Base-by-base conservation (phyloP, 2,329 filamentous ascomycete species). In the Curvularia lunata region DNA sequence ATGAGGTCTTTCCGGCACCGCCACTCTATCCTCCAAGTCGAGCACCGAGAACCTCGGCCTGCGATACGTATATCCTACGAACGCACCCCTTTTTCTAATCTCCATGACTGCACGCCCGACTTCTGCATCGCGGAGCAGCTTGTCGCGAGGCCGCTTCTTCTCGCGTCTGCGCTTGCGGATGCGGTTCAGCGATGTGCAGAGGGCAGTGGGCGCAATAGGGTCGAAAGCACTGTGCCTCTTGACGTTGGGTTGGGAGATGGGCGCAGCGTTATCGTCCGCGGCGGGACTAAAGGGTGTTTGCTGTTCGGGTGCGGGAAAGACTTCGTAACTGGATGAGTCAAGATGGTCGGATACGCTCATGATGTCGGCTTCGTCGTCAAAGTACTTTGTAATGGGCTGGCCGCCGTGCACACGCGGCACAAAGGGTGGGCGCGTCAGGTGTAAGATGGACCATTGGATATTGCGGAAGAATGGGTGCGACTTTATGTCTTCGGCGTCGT, bases 401-500 rank as follows among this genome's bases (percentile, higher is more conserved):
- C 75, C 74, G 37, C 77, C 74, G 10, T 75, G 71, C 23, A 97
- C 87, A 9, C 86, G 83, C 0, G 94, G 94, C 0, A 96, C 81
- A 68, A 96, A 94, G 0, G 93, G 93, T 0, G 94, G 93, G 8
- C 81, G 80, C 54, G 86, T 84, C 32, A 84, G 78, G 69, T 95
- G 90, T 16, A 97, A 77, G 0, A 84, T 85, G 13, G 90, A 86
- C 95, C 92, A 98, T 1, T 86, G 84, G 16, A 96, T 86, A 48
- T 87, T 86, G 55, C 83, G 84, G 79, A 98, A 98, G 84, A 94
- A 98, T 10, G 86, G 85, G 77, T 98, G 95, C 3, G 83, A 79
- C 74, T 96, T 97, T 81, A 98, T 96, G 54, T 97, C 92, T 63
- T 91, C 86, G 1, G 91, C 93, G 69, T 96, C 93, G 60, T 95